phyloP scores from a whole-genome alignment of 2,329 filamentous ascomycete genomes.

The Torrubiella hemipterigena region DNA sequence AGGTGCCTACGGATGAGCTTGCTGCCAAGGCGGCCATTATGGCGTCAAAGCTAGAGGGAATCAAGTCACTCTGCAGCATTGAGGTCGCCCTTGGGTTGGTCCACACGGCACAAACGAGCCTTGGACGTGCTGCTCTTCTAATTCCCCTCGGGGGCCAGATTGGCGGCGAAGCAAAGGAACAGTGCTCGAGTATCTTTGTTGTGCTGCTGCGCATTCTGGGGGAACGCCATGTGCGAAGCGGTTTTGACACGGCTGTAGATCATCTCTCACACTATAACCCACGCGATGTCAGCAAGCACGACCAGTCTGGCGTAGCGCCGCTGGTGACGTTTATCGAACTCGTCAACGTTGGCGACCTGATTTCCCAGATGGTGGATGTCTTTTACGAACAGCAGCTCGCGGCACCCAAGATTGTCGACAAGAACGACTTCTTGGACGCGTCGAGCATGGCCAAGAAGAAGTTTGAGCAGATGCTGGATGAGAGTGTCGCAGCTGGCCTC shows the following conservation, averaged over 20 bases:
- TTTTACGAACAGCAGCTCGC: slow-evolving; percentile 96
- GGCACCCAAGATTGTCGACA: slow-evolving; percentile 69
- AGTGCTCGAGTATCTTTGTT: slow-evolving; percentile 85
- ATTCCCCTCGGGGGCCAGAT: slow-evolving; percentile 67
- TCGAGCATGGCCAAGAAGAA: slow-evolving; percentile 93
- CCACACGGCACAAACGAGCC: slow-evolving; percentile 74
- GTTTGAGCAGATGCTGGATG: slow-evolving; percentile 97
- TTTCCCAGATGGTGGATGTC: slow-evolving; percentile 97
- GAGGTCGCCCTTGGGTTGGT: slow-evolving; percentile 86
- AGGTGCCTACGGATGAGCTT: slow-evolving; percentile 79
- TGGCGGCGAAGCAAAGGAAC: slow-evolving; percentile 72
- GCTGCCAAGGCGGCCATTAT: slow-evolving; percentile 97
- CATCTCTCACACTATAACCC: slow-evolving; percentile 90
- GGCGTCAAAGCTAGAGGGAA: slow-evolving; percentile 87
- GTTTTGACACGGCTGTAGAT: slow-evolving; percentile 84
- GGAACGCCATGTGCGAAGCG: slow-evolving; percentile 75
- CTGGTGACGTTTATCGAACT: slow-evolving; percentile 93
- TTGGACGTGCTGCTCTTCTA: slow-evolving; percentile 78
- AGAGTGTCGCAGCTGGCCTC: slow-evolving; percentile 85
- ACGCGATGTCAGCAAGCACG: slow-evolving; percentile 62
- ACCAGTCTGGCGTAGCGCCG: slow-evolving; percentile 67
- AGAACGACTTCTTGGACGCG: slow-evolving; percentile 88
- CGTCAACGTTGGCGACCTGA: slow-evolving; percentile 94
- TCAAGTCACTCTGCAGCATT: slow-evolving; percentile 90
- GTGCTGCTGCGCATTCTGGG: slow-evolving; percentile 74